A percentile compares a stretch with the other conserved stretches of the same genome.
Conservation (phyloP, 257 asterid genomes). For the Striga asiatica region DNA sequence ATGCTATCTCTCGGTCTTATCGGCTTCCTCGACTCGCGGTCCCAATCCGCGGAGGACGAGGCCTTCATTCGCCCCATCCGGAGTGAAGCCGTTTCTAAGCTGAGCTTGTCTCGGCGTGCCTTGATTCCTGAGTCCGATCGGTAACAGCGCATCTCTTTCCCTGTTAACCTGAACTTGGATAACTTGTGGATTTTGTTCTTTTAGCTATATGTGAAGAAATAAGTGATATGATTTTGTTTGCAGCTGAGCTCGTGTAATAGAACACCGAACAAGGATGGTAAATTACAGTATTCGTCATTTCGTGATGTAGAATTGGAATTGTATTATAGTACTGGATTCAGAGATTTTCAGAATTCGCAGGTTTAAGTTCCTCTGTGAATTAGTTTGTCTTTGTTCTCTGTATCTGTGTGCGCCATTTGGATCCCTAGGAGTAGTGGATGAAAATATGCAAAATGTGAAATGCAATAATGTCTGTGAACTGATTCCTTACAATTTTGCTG, state of each 20-base stretch:
- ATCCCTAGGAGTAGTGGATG: neutral
- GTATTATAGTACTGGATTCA: neutral
- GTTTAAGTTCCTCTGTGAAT: neutral
- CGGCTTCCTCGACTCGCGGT: conserved; percentile 86
- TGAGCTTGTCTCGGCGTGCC: conserved; percentile 48
- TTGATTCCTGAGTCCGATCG: conserved; percentile 64
- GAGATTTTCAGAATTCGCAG: neutral
- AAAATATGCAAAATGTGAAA: neutral
- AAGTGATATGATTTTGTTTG: neutral
- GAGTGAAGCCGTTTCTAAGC: conserved; percentile 61
- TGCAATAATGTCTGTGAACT: neutral
- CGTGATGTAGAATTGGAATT: neutral
- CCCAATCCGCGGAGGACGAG: conserved; percentile 50
- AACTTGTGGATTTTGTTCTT: neutral
- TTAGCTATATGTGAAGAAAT: neutral
- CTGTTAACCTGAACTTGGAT: neutral
- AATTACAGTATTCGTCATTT: neutral
- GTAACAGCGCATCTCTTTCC: conserved; percentile 25
- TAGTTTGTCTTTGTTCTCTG: neutral
- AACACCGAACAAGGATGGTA: neutral
- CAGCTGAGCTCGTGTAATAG: neutral
- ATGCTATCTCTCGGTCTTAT: conserved; percentile 61
- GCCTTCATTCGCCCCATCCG: conserved; percentile 77
- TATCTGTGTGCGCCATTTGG: neutral
- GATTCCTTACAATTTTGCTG: neutral